phyloP scores from a whole-genome alignment of 2,329 filamentous ascomycete species.

The Polytolypa hystricis region DNA sequence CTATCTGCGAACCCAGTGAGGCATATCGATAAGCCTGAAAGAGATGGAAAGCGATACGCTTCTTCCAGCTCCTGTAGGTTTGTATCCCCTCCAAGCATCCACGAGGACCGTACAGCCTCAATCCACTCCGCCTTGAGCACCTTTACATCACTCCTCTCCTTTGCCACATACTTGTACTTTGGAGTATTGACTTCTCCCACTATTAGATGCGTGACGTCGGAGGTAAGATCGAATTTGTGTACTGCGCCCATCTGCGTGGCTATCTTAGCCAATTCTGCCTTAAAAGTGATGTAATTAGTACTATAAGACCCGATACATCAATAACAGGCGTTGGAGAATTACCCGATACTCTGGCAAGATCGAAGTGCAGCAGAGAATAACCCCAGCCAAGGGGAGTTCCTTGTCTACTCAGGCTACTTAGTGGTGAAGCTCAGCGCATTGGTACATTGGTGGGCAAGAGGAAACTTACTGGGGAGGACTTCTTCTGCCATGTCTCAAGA shows the following conservation, averaged over 20 bases:
- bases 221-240: constrained; percentile 87
- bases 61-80: constrained; percentile 60
- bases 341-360: constrained; percentile 70
- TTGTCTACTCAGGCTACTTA: constrained; percentile 43
- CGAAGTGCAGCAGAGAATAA: constrained; percentile 79
- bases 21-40: constrained; percentile 49
- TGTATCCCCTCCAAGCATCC: constrained; percentile 68
- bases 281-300: not conserved
- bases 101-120: constrained; percentile 63
- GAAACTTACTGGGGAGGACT: constrained; percentile 23
- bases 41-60: constrained; percentile 36
- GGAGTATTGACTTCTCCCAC: constrained; percentile 80
- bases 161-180: constrained; percentile 93
- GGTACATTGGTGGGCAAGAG: too few relatives aligned
- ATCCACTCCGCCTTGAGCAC: constrained; percentile 78
- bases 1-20: constrained; percentile 60
- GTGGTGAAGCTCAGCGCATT: too few relatives aligned
- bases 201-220: constrained; percentile 87
- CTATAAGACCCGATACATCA: constrained; percentile 3
- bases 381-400: constrained; percentile 55
- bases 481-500: constrained; percentile 33
- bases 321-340: constrained; percentile 24
- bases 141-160: constrained; percentile 73
- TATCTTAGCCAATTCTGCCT: constrained; percentile 32
- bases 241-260: constrained; percentile 73